Conservation (phyloP, 352 stramenopile species). For the Phytophthora tubulina region DNA sequence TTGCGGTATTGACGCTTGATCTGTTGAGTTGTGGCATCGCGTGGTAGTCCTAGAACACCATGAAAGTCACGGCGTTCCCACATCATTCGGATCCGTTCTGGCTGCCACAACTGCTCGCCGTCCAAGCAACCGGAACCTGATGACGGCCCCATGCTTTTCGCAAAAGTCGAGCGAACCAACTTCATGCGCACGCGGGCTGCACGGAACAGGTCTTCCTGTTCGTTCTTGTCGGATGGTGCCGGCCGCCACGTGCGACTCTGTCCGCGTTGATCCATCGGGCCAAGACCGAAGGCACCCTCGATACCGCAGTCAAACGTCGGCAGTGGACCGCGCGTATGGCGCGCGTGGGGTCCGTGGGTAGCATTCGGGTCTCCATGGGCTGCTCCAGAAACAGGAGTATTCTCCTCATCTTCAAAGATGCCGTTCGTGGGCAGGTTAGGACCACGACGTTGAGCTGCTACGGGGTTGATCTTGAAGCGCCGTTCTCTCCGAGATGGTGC, state of each 20-base stretch:
- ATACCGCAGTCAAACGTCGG: constrained; percentile 54
- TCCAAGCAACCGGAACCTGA: constrained; percentile 54
- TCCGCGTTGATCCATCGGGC: constrained; percentile 24
- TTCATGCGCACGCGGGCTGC: constrained; percentile 84
- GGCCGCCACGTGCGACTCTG: constrained; percentile 50
- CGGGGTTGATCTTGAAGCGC: constrained; percentile 45
- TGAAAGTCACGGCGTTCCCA: constrained; percentile 84
- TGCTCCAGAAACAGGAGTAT: constrained; percentile 3
- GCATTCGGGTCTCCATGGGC: neutral
- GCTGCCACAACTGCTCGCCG: constrained; percentile 79
- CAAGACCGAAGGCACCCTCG: constrained; percentile 42
- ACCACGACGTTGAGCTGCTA: constrained; percentile 39
- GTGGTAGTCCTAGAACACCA: constrained; percentile 74
- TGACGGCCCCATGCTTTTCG: constrained; percentile 41
- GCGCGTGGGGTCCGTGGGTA: neutral
- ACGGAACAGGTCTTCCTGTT: constrained; percentile 84
- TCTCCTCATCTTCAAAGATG: constrained; percentile 7
- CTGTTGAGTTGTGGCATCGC: constrained; percentile 67
- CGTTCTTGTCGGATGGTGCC: constrained; percentile 61
- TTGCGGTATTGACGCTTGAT: constrained; percentile 90
- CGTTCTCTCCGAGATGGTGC: constrained; percentile 27
- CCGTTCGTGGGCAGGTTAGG: constrained; percentile 12
- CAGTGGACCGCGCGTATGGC: constrained; percentile 32
- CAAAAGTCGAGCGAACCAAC: constrained; percentile 66
- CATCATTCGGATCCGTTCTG: constrained; percentile 81